phyloP scores from a whole-genome alignment of 148 eudicot genomes.

The Rhododendron molle region DNA sequence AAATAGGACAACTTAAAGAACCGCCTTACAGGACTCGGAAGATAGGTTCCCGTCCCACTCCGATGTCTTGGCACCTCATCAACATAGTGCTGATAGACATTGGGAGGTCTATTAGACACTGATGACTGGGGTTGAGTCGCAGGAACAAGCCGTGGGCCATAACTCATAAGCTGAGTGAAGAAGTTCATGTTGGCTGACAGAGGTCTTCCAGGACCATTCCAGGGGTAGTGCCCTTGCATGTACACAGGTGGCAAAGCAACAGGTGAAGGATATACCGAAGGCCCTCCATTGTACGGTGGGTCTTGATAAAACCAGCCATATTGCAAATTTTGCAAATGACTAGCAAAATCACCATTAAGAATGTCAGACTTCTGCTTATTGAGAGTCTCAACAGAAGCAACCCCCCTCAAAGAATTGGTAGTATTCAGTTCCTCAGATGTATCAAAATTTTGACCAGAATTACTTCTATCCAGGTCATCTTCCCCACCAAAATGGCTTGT shows the following conservation, averaged over 20 bases:
- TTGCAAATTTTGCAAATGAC: conserved; percentile 83
- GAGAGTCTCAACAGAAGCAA: conserved; percentile 23
- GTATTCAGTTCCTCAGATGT: conserved; percentile 25
- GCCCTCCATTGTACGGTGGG: conserved; percentile 31
- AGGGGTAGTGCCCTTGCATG: conserved; percentile 64
- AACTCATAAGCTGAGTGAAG: conserved; percentile 51
- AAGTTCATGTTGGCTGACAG: conserved; percentile 44
- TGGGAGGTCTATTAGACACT: conserved; percentile 45
- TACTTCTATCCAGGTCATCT: conserved; percentile 14
- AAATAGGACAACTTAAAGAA: not conserved
- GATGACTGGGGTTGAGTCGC: conserved; percentile 44
- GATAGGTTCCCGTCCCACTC: conserved; percentile 88
- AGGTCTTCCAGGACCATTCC: conserved; percentile 78
- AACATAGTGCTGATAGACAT: conserved; percentile 50
- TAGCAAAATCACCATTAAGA: conserved; percentile 71
- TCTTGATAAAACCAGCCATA: conserved; percentile 72
- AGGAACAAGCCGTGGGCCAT: conserved; percentile 62
- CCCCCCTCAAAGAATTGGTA: conserved; percentile 23
- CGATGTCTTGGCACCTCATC: conserved; percentile 69
- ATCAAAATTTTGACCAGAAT: conserved; percentile 8
- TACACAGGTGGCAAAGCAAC: conserved; percentile 62
- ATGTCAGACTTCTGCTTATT: conserved; percentile 53
- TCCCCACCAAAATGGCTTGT: conserved; percentile 37
- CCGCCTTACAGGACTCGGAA: conserved; percentile 75
- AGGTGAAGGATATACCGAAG: conserved; percentile 46